A percentile compares a stretch with the other conserved stretches of the same genome.
Evolutionary conservation across 164 flowering plant species (phyloP).

Genomic region (Magnolia kwangsiensis): DNA sequence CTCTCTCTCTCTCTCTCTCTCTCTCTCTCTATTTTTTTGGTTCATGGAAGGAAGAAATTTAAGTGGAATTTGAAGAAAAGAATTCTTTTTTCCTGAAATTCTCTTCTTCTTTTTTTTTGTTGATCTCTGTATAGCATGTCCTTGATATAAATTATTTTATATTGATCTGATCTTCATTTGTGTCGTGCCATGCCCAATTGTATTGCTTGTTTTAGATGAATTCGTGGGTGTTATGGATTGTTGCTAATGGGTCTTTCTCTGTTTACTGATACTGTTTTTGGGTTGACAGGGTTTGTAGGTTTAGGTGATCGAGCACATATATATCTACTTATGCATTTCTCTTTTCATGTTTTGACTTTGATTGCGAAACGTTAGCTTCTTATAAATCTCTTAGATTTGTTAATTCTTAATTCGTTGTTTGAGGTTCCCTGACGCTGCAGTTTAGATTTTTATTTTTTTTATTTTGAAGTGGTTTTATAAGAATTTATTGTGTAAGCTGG

Average conservation of each 20-base stretch:
- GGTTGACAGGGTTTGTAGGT: background rate
- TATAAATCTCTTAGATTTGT: background rate
- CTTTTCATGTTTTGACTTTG: background rate
- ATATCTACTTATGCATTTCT: background rate
- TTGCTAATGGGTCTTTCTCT: background rate
- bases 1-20: no score
- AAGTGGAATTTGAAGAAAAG: background rate
- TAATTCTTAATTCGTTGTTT: slow-evolving; percentile 1
- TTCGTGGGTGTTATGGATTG: background rate
- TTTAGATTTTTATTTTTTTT: background rate
- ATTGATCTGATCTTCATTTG: background rate
- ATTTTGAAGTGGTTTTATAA: background rate
- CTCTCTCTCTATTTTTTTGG: background rate
- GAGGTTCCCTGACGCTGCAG: background rate
- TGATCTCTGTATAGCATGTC: background rate
- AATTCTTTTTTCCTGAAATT: no score
- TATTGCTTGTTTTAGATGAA: background rate
- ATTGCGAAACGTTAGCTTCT: background rate
- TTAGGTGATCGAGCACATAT: background rate
- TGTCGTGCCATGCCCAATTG: background rate
- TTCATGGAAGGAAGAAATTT: background rate
- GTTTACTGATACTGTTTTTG: background rate
- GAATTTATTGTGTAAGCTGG: background rate
- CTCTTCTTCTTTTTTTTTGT: no score
- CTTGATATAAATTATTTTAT: background rate